Evolutionary conservation across 805 yeast genomes (phyloP).

Genomic region (Metschnikowia gelsemii): DNA sequence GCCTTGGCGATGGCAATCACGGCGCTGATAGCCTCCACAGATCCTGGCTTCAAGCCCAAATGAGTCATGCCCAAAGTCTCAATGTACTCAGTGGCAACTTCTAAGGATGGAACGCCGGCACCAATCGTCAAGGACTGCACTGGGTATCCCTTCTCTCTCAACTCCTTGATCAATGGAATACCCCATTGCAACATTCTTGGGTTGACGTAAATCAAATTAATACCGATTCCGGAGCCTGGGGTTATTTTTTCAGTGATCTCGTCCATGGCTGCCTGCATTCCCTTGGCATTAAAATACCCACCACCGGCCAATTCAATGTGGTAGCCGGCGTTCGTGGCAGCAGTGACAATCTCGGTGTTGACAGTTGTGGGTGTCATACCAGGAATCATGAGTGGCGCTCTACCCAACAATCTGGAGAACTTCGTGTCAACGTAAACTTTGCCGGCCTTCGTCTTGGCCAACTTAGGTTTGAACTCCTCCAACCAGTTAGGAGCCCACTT

Average conservation of each 20-base stretch:
- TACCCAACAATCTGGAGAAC: constrained; percentile 86
- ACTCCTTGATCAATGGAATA: constrained; percentile 86
- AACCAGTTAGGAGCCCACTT: constrained; percentile 92
- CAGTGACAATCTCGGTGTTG: constrained; percentile 89
- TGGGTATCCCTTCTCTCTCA: constrained; percentile 92
- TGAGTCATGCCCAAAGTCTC: constrained; percentile 89
- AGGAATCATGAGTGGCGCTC: constrained; percentile 95
- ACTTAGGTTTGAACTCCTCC: constrained; percentile 79
- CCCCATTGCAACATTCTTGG: constrained; percentile 99
- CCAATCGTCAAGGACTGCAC: constrained; percentile 95
- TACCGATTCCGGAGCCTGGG: constrained; percentile 88
- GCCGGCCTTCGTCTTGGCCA: constrained; percentile 67
- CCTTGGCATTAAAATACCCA: constrained; percentile 80
- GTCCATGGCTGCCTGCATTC: constrained; percentile 74
- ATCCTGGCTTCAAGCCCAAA: constrained; percentile 96
- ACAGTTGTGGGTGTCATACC: constrained; percentile 99
- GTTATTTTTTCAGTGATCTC: constrained; percentile 61
- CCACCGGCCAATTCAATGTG: constrained; percentile 99
- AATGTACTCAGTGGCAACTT: constrained; percentile 95
- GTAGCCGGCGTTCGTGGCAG: constrained; percentile 93
- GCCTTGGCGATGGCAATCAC: constrained; percentile 89
- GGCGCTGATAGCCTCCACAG: constrained; percentile 86
- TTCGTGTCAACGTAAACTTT: constrained; percentile 88
- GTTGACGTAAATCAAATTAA: constrained; percentile 91
- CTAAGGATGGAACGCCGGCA: constrained; percentile 99